phyloP scores from a whole-genome alignment of 2,329 filamentous ascomycete species.

The Aureobasidium sp. region DNA sequence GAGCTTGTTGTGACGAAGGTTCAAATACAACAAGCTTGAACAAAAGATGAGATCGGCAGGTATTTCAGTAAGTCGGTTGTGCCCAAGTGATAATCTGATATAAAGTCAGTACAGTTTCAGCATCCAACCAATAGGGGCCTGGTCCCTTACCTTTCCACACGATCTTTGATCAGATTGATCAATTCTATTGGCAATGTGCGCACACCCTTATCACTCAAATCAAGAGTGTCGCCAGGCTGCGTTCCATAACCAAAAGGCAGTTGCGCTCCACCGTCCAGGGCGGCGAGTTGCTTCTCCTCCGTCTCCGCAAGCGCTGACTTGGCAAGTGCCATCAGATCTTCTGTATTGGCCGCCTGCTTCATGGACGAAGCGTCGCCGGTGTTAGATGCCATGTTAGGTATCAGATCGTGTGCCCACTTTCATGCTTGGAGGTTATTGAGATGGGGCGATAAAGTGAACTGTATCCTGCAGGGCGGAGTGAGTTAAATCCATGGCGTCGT shows the following conservation, averaged over 20 bases:
- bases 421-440: constrained; percentile 3
- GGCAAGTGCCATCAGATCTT: constrained; percentile 18
- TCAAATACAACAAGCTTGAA: constrained; percentile 70
- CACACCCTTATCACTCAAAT: constrained; percentile 69
- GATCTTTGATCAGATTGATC: constrained; percentile 66
- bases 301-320: constrained; percentile 20
- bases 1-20: constrained; percentile 70
- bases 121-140: background rate
- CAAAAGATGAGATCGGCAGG: constrained; percentile 68
- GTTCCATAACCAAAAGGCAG: constrained; percentile 19
- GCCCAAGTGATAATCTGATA: constrained; percentile 67
- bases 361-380: constrained; percentile 6
- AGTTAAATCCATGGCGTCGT: constrained; percentile 4
- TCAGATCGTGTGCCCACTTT: constrained; percentile 11
- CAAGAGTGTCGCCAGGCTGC: constrained; percentile 64
- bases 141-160: constrained; percentile 57
- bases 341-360: constrained; percentile 15
- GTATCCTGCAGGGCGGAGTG: constrained; percentile 4
- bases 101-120: constrained; percentile 21
- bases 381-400: constrained; percentile 13
- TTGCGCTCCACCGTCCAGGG: constrained; percentile 15
- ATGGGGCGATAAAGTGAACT: constrained; percentile 7
- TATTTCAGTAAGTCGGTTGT: constrained; percentile 66
- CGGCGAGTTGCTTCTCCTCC: constrained; percentile 18
- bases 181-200: constrained; percentile 65